These are phyloP conservation scores for Lotus japonicus DNA, from an alignment of 306 rosid species.

Conservation along the genomic window DNA sequence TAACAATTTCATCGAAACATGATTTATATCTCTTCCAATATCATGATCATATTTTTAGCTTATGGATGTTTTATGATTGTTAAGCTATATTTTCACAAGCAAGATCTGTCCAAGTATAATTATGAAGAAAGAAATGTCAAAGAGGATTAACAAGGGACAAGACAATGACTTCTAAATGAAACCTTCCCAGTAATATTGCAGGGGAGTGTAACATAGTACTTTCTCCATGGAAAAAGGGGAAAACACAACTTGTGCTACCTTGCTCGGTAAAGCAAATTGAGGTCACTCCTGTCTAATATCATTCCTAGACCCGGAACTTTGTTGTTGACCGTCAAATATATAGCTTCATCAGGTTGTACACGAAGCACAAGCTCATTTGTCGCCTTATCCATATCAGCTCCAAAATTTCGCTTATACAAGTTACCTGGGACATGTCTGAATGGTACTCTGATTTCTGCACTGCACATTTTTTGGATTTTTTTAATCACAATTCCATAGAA, in stretches of 20 bases:
- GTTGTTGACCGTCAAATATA: conserved; percentile 93
- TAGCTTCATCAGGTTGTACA: conserved; percentile 97
- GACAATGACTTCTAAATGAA: not conserved
- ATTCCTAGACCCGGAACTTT: conserved; percentile 97
- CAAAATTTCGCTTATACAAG: conserved; percentile 79
- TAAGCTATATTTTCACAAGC: not conserved
- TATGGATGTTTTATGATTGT: not conserved
- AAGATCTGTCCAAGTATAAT: not conserved
- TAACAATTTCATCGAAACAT: not conserved
- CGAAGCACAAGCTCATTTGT: conserved; percentile 95
- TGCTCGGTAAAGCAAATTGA: conserved; percentile 76
- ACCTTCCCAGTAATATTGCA: too few species aligned
- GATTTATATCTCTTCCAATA: not conserved
- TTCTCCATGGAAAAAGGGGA: too few species aligned
- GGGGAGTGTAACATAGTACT: too few species aligned
- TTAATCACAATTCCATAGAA: conserved; percentile 8
- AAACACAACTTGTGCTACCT: conserved; percentile 37
- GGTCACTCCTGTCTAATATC: conserved; percentile 90
- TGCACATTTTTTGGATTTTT: conserved; percentile 36
- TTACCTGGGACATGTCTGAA: conserved; percentile 97
- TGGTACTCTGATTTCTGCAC: conserved; percentile 98
- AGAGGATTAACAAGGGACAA: not conserved
- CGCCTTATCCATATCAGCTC: conserved; percentile 90
- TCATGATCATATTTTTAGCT: not conserved
- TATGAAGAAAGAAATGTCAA: not conserved